phyloP scores from a whole-genome alignment of 1,284 basidiomycete genomes.

The Rugosomyces carneus region DNA sequence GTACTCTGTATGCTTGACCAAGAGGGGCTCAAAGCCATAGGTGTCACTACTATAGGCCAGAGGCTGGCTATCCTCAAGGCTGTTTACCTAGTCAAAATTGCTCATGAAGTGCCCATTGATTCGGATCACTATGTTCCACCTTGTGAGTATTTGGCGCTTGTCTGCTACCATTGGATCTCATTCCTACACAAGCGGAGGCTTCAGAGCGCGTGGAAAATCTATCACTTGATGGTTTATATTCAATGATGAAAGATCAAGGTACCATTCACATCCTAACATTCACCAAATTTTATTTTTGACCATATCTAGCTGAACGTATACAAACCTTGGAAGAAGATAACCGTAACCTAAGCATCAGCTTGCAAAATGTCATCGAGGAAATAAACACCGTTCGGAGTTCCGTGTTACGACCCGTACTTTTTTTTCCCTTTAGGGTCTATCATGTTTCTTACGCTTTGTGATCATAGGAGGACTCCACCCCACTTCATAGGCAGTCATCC shows the following conservation, averaged over 20 bases:
- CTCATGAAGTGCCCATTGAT: constrained; percentile 77
- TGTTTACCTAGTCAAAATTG: constrained; percentile 83
- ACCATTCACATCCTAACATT: constrained; percentile 13
- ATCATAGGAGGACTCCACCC: constrained; percentile 43
- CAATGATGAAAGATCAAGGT: constrained; percentile 76
- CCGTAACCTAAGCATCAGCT: constrained; percentile 50
- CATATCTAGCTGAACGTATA: constrained; percentile 57
- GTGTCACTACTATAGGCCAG: constrained; percentile 82
- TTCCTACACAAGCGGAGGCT: constrained; percentile 48
- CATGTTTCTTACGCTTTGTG: constrained; percentile 1
- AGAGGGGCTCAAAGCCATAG: constrained; percentile 79
- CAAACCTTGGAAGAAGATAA: constrained; percentile 73
- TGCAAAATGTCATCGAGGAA: constrained; percentile 64
- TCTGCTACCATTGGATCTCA: constrained; percentile 10
- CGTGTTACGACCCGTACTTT: constrained; percentile 32
- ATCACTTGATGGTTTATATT: constrained; percentile 63
- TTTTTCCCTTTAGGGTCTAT: neutral
- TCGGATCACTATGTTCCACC: constrained; percentile 86
- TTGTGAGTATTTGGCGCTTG: constrained; percentile 48
- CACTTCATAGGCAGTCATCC: constrained; percentile 62
- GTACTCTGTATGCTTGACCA: constrained; percentile 78
- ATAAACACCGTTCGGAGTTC: constrained; percentile 43
- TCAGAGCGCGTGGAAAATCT: constrained; percentile 54
- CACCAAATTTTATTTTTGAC: constrained; percentile 12
- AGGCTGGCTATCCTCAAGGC: constrained; percentile 84